A percentile compares a stretch with the other conserved stretches of the same genome.
Conservation (phyloP, 129 eudicot species). For the Lactuca saligna region DNA sequence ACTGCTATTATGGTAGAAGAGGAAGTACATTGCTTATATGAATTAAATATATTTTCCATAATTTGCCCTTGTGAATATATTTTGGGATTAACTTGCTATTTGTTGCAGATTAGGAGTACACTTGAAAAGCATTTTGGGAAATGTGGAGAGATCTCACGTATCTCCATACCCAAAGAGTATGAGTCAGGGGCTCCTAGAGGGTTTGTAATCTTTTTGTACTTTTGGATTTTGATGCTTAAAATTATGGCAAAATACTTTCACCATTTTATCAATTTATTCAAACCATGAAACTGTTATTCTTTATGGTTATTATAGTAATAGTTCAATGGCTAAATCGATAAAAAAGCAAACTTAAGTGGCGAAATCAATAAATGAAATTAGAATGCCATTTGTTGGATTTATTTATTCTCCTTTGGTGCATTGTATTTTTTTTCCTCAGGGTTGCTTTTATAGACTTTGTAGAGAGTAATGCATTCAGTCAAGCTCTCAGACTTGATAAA, state of each 20-base stretch:
- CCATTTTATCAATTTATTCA: not conserved
- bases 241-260: not conserved
- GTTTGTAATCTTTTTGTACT: slow-evolving; percentile 35
- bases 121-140: slow-evolving; percentile 70
- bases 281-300: not conserved
- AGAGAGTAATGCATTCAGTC: slow-evolving; percentile 39
- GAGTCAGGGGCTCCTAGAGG: slow-evolving; percentile 65
- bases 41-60: not conserved
- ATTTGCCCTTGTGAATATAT: not conserved
- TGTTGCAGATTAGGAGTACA: slow-evolving; percentile 55
- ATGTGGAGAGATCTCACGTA: slow-evolving; percentile 79
- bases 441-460: slow-evolving; percentile 75
- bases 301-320: not conserved
- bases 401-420: not conserved
- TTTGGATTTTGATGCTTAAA: slow-evolving; percentile 13
- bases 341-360: too few relatives aligned
- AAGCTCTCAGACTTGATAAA: slow-evolving; percentile 64
- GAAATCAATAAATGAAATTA: not conserved
- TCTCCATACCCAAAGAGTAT: slow-evolving; percentile 53
- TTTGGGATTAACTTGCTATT: not conserved
- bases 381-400: not conserved
- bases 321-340: too few relatives aligned
- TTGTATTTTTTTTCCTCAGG: slow-evolving; percentile 50
- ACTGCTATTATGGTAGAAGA: not conserved
- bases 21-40: not conserved